Evolutionary conservation across 2,329 filamentous ascomycete genomes (phyloP), one percentile per base, ranked within the genome.

Genomic region (Fusarium chlamydosporum): DNA sequence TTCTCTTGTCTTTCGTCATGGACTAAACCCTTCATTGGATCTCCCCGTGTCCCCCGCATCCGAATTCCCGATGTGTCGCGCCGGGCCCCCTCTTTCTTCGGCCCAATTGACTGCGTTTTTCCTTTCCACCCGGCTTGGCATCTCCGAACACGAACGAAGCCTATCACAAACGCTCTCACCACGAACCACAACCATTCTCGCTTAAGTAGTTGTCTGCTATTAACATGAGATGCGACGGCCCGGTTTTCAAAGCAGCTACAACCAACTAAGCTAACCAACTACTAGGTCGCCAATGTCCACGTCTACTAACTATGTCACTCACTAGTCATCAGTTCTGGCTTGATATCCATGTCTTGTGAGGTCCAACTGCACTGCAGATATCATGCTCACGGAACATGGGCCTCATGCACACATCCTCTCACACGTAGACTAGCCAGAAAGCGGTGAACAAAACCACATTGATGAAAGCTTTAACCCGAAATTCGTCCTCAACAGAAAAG

Each of bases 1-100:
- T 63, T 56, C 42, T 68, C 64, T 68, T 68, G 67, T 65, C 67
- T 56, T 71, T 71, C 68, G 68, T 70, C 68, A 70, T 56, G 40
- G 41, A 54, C 50, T 45, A 16, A 46, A 40, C 42, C 41, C 16
- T 50, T 50, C 33, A 50, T 50, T 50, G 47, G 47, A 37, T 52
- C 53, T 43, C 62, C 41, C 47, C 61, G 66, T 62, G 18, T 55
- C 33, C 56, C 66, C 62, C 54, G 62, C 62, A 60, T 65, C 58
- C 67, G 67, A 47, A 27, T 65, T 57, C 68, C 68, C 65, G 54
- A 52, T 64, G 57, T 38, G 47, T 38, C 38, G 23, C 47, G 23
- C 47, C 47, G 47, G 33, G 68, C 42, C 50, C 61, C 46, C 53
- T 48, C 61, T 61, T 48, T 65, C 33, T 51, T 71, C 65, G 59